Evolutionary conservation across 495 filamentous ascomycete species (phyloP), one percentile per base, ranked within the genome.

Genomic region (Schizothecium vesticola): DNA sequence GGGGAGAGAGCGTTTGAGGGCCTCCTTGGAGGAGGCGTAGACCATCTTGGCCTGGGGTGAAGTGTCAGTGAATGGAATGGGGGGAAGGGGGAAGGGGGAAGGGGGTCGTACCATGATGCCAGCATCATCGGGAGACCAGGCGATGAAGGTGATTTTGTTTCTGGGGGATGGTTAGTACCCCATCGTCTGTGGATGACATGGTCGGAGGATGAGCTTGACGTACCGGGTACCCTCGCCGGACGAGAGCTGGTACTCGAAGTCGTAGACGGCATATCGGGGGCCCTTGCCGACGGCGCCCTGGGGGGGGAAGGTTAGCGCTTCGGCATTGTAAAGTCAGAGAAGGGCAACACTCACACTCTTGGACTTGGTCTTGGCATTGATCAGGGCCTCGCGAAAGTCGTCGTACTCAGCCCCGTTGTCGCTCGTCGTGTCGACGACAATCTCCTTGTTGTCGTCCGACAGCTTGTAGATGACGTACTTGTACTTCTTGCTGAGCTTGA

Each of bases 381-480:
- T 77, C 66, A 97, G 89, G 86, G 90, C 91, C 75, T 88, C 80
- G 72, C 91, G 91, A 86, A 97, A 96, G 67, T 77, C 80, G 56
- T 93, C 90, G 82, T 90, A 94, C 74, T 89, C 84, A 23, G 76
- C 76, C 71, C 64, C 67, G 58, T 84, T 78, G 26, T 85, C 82
- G 59, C 83, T 82, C 66, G 88, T 88, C 69, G 87, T 85, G 72
- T 96, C 91, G 73, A 97, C 87, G 58, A 91, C 90, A 76, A 97
- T 93, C 74, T 90, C 79, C 81, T 91, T 95, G 88, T 91, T 91
- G 86, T 97, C 88, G 81, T 96, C 92, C 71, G 90, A 86, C 76
- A 99, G 89, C 86, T 97, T 97, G 91, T 89, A 98, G 88, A 99
- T 91, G 83, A 99, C 90, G 84, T 88, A 99, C 84, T 96, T 97